phyloP scores from a whole-genome alignment of 2,329 filamentous ascomycete genomes.

The Exserohilum rostratum region DNA sequence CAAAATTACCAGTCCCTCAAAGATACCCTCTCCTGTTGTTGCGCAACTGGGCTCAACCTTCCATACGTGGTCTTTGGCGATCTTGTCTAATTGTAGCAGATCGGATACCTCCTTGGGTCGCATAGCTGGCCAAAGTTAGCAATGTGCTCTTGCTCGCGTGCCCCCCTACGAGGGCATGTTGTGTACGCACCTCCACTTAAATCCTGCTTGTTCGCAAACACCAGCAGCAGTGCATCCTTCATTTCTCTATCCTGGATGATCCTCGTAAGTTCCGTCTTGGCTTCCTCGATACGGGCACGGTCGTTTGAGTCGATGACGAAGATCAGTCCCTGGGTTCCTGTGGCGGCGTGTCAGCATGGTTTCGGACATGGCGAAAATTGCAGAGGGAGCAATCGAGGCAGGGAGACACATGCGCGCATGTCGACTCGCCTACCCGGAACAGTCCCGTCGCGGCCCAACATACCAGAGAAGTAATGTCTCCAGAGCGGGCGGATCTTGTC shows the following conservation, averaged over 20 bases:
- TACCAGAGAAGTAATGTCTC: slow-evolving; percentile 98
- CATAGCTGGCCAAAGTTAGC: slow-evolving; percentile 50
- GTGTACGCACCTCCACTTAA: slow-evolving; percentile 73
- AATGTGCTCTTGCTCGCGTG: not conserved
- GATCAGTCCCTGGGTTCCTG: slow-evolving; percentile 95
- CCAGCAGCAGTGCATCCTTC: slow-evolving; percentile 92
- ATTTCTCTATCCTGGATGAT: slow-evolving; percentile 99
- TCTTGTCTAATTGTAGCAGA: slow-evolving; percentile 55
- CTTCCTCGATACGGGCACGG: slow-evolving; percentile 96
- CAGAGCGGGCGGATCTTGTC: slow-evolving; percentile 99
- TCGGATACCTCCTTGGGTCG: slow-evolving; percentile 58
- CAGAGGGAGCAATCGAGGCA: not conserved
- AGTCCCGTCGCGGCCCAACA: slow-evolving; percentile 32
- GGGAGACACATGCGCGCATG: slow-evolving; percentile 19
- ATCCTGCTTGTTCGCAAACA: slow-evolving; percentile 99
- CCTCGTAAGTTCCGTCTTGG: slow-evolving; percentile 92
- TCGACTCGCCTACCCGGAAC: slow-evolving; percentile 41
- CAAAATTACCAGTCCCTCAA: slow-evolving; percentile 55
- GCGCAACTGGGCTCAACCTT: slow-evolving; percentile 62
- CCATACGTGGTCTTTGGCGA: slow-evolving; percentile 60
- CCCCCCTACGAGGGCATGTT: not conserved
- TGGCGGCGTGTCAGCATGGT: slow-evolving; percentile 13
- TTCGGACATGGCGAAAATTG: not conserved
- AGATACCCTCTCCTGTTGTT: slow-evolving; percentile 60
- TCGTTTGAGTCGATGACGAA: slow-evolving; percentile 99